Evolutionary conservation across 177 flowering plant species (phyloP), one percentile per base, ranked within the genome.

Genomic region (Telopea speciosissima): DNA sequence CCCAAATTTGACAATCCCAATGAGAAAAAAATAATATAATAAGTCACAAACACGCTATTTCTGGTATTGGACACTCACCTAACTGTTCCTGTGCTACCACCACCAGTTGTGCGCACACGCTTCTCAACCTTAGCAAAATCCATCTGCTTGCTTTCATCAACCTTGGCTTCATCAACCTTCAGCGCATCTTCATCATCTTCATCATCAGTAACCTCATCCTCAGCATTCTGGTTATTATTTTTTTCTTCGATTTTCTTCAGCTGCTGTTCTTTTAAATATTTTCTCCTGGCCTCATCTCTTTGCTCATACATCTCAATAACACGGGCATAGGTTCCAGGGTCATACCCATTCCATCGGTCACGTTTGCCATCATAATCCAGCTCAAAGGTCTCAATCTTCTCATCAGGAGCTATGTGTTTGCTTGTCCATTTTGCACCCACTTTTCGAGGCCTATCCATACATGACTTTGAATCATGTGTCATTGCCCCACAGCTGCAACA

Each of bases 91-190:
- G 90, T 88, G 77, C 88, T 86, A 16, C 90, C 92, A 79, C 90
- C 92, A 74, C 89, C 92, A 0, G 92, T 86, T 3, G 92, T 88
- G n/a, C 90, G 89, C 49, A 88, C 92, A 84, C 89, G 88, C 78
- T 88, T 88, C 73, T 86, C 92, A 74, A 88, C 92, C 79, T 88
- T 88, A n/a, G 90, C 92, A 73, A 88, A 88, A 68, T 88, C 90
- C 92, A 86, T 88, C 63, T 88, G 92, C 73, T 88, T 86, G 79
- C 92, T 88, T 64, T 88, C 92, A 74, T 88, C 92, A 69, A 88
- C 88, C 75, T 49, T 49, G 54, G 54, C 54, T 49, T 49, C 54
- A 49, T 49, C 54, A 12, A 49, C 19, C 54, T 74, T 88, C 59
- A 86, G 62, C 65, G 68, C 85, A 78, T 88, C 90, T 24, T 88